Evolutionary conservation across 352 stramenopile species (phyloP).

Genomic region (Phytophthora rubi): DNA sequence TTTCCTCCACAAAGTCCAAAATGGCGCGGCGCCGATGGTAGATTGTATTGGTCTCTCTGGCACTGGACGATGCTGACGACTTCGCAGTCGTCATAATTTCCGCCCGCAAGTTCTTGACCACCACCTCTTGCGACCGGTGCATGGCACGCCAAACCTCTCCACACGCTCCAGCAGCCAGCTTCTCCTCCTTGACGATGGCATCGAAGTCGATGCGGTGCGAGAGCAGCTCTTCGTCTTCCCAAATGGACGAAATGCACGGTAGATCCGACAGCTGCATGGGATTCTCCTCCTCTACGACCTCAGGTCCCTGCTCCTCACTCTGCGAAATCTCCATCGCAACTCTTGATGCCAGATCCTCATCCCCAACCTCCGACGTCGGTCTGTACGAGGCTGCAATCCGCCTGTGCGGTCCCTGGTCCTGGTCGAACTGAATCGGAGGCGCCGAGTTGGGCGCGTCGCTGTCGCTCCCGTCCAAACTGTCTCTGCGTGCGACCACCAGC

Average conservation of each 20-base stretch:
- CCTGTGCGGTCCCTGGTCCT: constrained; percentile 6
- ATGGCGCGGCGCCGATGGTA: constrained; percentile 33
- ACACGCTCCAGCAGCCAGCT: constrained; percentile 42
- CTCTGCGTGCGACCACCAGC: constrained; percentile 19
- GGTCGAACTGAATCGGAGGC: constrained; percentile 19
- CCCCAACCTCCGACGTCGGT: constrained; percentile 1
- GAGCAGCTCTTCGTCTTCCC: constrained; percentile 70
- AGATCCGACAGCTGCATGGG: constrained; percentile 11
- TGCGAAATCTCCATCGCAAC: constrained; percentile 16
- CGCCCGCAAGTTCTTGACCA: constrained; percentile 48
- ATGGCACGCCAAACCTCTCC: constrained; percentile 56
- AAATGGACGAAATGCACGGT: constrained; percentile 38
- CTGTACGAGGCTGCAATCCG: constrained; percentile 1
- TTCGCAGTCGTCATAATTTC: constrained; percentile 18
- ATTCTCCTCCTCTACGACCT: constrained; percentile 3
- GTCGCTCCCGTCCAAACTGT: constrained; percentile 10
- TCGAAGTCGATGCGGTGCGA: constrained; percentile 55
- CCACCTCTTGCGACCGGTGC: constrained; percentile 47
- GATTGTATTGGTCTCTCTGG: constrained; percentile 6
- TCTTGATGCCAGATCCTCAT: constrained; percentile 14
- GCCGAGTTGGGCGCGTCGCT: constrained; percentile 9
- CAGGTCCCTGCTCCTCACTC: constrained; percentile 4
- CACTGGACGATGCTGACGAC: constrained; percentile 10
- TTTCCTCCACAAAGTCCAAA: constrained; percentile 56
- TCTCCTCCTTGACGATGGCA: constrained; percentile 36